These are phyloP conservation scores for Nakaseomyces glabratus DNA, from an alignment of 1,139 yeast species.

Conservation along the genomic window DNA sequence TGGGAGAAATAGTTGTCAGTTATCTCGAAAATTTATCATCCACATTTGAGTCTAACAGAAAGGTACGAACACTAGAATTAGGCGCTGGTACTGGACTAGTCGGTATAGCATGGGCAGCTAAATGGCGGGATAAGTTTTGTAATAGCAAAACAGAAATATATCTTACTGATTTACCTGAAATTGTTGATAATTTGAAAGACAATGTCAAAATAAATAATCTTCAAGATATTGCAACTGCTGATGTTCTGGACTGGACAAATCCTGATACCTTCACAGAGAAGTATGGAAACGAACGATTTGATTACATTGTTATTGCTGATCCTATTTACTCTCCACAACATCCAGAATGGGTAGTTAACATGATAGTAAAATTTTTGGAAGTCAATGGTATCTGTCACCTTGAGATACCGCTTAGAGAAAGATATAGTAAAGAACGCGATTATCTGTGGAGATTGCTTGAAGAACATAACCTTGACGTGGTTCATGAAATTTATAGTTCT, in stretches of 20 bases:
- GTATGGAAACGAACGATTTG: slow-evolving; percentile 34
- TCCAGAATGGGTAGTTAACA: slow-evolving; percentile 60
- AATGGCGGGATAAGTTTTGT: slow-evolving; percentile 12
- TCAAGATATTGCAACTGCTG: slow-evolving; percentile 31
- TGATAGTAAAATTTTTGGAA: slow-evolving; percentile 40
- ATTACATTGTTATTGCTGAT: slow-evolving; percentile 67
- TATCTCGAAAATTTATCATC: slow-evolving; percentile 9
- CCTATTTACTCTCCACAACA: slow-evolving; percentile 81
- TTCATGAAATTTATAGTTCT: slow-evolving; percentile 36
- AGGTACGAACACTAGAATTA: slow-evolving; percentile 49
- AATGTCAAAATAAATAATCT: slow-evolving; percentile 49
- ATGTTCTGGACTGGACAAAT: slow-evolving; percentile 68
- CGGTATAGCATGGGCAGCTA: slow-evolving; percentile 53
- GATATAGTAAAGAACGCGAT: slow-evolving; percentile 57
- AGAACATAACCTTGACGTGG: slow-evolving; percentile 28
- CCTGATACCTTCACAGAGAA: slow-evolving; percentile 37
- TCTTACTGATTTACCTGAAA: slow-evolving; percentile 73
- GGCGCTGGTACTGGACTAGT: slow-evolving; percentile 94
- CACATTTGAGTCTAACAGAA: slow-evolving; percentile 19
- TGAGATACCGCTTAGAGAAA: slow-evolving; percentile 66
- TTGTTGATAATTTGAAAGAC: slow-evolving; percentile 52
- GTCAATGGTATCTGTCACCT: slow-evolving; percentile 44
- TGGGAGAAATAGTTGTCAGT: slow-evolving; percentile 41
- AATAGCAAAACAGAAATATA: slow-evolving; percentile 39
- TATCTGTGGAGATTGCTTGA: slow-evolving; percentile 47